Evolutionary conservation across 2,329 filamentous ascomycete genomes (phyloP).

Genomic region (Colletotrichum viniferum): DNA sequence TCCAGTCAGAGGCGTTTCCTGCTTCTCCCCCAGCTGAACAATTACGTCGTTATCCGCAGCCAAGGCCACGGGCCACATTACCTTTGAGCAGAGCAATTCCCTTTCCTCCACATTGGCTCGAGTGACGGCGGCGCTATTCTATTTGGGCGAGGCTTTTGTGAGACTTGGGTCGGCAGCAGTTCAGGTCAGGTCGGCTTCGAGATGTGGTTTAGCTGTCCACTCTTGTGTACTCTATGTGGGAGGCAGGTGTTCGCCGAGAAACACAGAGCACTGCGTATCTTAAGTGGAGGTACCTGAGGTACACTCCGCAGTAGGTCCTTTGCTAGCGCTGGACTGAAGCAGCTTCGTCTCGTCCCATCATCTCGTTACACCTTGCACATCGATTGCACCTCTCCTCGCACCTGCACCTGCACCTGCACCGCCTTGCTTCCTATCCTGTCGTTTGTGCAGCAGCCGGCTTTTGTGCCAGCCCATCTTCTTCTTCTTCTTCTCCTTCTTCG

Average conservation of each 20-base stretch:
- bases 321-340: background rate
- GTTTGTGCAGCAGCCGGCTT: background rate
- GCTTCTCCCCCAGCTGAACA: conserved; percentile 1
- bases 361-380: background rate
- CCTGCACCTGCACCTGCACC: background rate
- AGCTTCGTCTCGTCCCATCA: background rate
- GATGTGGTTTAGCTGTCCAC: background rate
- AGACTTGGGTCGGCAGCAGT: background rate
- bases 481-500: background rate
- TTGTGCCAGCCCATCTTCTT: background rate
- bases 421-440: background rate
- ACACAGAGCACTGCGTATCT: background rate
- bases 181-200: background rate
- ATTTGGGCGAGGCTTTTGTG: background rate
- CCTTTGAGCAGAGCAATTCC: background rate
- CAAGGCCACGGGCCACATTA: conserved; percentile 4
- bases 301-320: background rate
- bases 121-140: background rate
- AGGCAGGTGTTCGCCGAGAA: background rate
- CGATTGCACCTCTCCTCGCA: background rate
- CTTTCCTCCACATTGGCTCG: background rate
- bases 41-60: conserved; percentile 22
- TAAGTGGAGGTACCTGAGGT: background rate
- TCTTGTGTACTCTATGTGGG: background rate
- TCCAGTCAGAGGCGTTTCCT: conserved; percentile 2